Evolutionary conservation across 352 stramenopile genomes (phyloP), one percentile per base, ranked within the genome.

Genomic region (Elongisporangium anandrum): DNA sequence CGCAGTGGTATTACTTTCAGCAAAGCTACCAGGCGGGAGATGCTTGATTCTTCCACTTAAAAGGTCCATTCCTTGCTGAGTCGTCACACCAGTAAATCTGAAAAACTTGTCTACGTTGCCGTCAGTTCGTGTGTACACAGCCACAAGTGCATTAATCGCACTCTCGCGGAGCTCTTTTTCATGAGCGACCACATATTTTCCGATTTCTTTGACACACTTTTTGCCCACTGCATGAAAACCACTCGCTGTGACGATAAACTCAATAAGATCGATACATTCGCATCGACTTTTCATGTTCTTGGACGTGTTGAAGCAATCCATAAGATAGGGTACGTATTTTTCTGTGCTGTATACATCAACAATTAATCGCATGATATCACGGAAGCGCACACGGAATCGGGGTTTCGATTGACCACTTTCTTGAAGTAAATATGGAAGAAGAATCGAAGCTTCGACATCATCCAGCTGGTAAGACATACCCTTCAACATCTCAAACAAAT

Each of bases 281-380:
- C 79, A 92, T 15, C 85, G 79, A 53, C 85, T 96, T 45, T 92
- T 91, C 64, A 85, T 92, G 60, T 94, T 95, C 65, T 94, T 95
- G 10, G 81, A 91, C 12, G 66, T 76, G 41, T 79, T 92, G 56
- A 95, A 87, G 64, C 87, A 92, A n/a, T 94, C 87, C 24, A 85
- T 69, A 21, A 95, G 65, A 60, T 81, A 94, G 23, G 64, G 59
- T 1, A 87, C 69, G 54, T 92, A 92, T 56, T 87, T 93, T 19
- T 91, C 85, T n/a, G 72, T 67, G 50, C 47, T 87, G 69, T 92
- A 94, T n/a, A 94, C 77, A 16, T 94, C 76, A 0, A 79, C 69
- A 26, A 95, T 66, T 3, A 94, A 69, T 24, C 81, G 85, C 81
- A 96, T 87, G n/a, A 94, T 81, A 56, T 94, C 82, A 17, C 87